Evolutionary conservation across 1,284 basidiomycete genomes (phyloP).

Genomic region (Vanrija sp.): DNA sequence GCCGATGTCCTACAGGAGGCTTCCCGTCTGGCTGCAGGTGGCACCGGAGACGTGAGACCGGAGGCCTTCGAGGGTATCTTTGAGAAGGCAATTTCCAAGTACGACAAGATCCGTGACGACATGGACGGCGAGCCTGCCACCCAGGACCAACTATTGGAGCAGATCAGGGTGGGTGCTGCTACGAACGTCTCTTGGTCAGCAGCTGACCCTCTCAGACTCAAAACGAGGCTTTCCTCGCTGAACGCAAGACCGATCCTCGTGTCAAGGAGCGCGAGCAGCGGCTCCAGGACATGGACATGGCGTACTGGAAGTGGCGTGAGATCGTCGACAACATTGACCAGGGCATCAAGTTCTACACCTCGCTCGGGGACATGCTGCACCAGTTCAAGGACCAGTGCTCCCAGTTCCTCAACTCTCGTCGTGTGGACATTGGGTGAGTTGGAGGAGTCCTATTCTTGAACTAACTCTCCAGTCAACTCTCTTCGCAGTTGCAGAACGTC

Average conservation of each 20-base stretch:
- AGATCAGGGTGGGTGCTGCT: conserved; percentile 59
- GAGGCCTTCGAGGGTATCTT: conserved; percentile 80
- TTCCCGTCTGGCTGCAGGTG: conserved; percentile 50
- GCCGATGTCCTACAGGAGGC: conserved; percentile 66
- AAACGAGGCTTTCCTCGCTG: conserved; percentile 72
- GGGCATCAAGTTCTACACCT: conserved; percentile 87
- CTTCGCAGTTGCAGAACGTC: conserved; percentile 22
- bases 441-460: neutral
- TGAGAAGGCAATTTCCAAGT: conserved; percentile 74
- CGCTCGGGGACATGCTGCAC: conserved; percentile 64
- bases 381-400: conserved; percentile 72
- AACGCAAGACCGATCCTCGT: conserved; percentile 70
- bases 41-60: conserved; percentile 68
- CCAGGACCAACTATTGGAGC: conserved; percentile 63
- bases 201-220: conserved; percentile 54
- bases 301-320: conserved; percentile 85
- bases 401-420: conserved; percentile 66
- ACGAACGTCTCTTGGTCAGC: neutral
- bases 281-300: conserved; percentile 79
- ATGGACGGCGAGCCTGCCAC: conserved; percentile 60
- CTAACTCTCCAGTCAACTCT: conserved; percentile 15
- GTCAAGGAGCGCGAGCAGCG: conserved; percentile 79
- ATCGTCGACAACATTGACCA: conserved; percentile 80
- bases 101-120: conserved; percentile 66
- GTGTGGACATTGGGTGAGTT: conserved; percentile 54